Evolutionary conservation across 306 rosid genomes (phyloP).

Genomic region (Cotoneaster glaucophyllus): DNA sequence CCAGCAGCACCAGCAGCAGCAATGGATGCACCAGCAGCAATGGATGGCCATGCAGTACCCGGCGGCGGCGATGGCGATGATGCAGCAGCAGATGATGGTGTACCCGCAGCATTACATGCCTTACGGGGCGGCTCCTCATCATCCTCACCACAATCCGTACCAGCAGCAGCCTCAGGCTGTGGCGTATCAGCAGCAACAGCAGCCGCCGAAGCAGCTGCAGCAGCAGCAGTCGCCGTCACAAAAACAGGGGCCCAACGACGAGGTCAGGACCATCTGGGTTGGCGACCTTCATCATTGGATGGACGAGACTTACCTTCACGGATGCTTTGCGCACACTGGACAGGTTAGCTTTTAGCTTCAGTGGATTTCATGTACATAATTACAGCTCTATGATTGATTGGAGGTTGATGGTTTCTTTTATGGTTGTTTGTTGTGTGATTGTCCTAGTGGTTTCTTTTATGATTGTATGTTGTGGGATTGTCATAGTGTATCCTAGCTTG

Average conservation of each 20-base stretch:
- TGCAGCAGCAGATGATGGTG: constrained; percentile 99
- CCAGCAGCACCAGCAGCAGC: constrained; percentile 13
- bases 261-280: constrained; percentile 88
- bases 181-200: constrained; percentile 19
- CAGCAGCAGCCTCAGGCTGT: constrained; percentile 21
- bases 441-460: background rate
- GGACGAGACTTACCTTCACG: constrained; percentile 74
- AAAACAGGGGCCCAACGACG: constrained; percentile 43
- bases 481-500: background rate
- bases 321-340: constrained; percentile 73
- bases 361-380: background rate
- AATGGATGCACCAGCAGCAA: constrained; percentile 10
- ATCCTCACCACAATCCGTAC: constrained; percentile 30
- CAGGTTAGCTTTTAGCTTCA: constrained; percentile 35
- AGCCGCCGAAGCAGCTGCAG: constrained; percentile 15
- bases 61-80: constrained; percentile 88
- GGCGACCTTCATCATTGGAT: constrained; percentile 94
- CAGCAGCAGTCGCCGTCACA: constrained; percentile 20
- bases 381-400: background rate
- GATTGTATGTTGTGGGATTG: background rate
- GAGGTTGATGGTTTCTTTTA: background rate
- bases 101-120: constrained; percentile 84
- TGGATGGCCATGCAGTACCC: constrained; percentile 78
- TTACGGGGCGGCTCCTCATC: constrained; percentile 29
- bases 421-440: background rate